Evolutionary conservation across 768 basidiomycete species (phyloP).

Genomic region (Lactifluus echinatus): DNA sequence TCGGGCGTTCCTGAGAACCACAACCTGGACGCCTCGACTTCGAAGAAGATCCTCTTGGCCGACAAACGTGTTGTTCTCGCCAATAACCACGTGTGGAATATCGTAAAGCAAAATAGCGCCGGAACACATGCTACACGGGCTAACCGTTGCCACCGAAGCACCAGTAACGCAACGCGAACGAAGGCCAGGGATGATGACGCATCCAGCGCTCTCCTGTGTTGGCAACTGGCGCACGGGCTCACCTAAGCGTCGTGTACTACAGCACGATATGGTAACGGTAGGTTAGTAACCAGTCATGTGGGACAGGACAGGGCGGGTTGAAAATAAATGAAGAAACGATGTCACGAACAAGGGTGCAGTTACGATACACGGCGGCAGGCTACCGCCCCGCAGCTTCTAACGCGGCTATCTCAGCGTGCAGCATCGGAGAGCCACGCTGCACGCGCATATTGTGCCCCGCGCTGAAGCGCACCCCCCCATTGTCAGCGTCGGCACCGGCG

Average conservation of each 20-base stretch:
- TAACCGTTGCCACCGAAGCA: conserved; percentile 24
- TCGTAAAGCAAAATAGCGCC: conserved; percentile 56
- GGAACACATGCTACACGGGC: conserved; percentile 60
- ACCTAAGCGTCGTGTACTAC: conserved; percentile 35
- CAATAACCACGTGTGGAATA: conserved; percentile 58
- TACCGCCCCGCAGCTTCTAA: conserved; percentile 47
- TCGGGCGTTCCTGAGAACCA: conserved; percentile 33
- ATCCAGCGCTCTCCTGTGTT: background rate
- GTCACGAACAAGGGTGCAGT: conserved; percentile 40
- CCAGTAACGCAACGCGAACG: no score
- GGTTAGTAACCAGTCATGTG: no score
- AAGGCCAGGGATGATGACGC: no score
- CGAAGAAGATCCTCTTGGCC: conserved; percentile 49
- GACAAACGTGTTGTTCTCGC: conserved; percentile 47
- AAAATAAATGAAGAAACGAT: no score
- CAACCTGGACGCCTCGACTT: conserved; percentile 41
- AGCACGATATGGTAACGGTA: no score
- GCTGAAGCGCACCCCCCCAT: no score
- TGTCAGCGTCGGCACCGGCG: background rate
- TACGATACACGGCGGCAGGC: conserved; percentile 36
- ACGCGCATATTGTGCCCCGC: conserved; percentile 38
- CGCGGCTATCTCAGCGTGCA: conserved; percentile 42
- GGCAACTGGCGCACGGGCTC: no score
- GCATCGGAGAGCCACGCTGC: conserved; percentile 35
- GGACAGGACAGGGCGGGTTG: no score